Evolutionary conservation across 305 asterid species (phyloP), one percentile per base, ranked within the genome.

Genomic region (Plantago coronopus): DNA sequence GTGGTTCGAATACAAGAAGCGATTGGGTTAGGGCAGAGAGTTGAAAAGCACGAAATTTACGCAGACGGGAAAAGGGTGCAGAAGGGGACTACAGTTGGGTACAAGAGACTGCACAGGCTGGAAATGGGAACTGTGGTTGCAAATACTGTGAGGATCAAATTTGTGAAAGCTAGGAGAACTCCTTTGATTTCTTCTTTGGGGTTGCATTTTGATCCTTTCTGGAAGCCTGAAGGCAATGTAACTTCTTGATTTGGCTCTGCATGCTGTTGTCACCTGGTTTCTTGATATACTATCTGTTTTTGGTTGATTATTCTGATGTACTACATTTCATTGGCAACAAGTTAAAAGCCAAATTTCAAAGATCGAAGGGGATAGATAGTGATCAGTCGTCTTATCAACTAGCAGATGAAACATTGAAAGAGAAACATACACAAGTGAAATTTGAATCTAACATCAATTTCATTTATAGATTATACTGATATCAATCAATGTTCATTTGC

Each of bases 1-100:
- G 95, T 91, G 80, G 46, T 91, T 2, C 66, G 94, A 63, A 80
- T 91, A 57, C 96, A 91, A 77, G 98, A 91, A 71, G 95, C 96
- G 1, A 81, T 88, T 9, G 98, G 95, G 19, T 44, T 91, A 64
- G 98, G 96, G 5, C 96, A 91, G 62, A 72, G 98, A 77, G 61
- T 91, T n/a, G 66, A 68, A 70, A 69, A 57, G 17, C 96, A 88
- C 57, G 80, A 76, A 17, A 61, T 91, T 25, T 85, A 78, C 42
- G 82, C 58, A 0, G 90, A 91, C 13, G 94, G 95, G 27, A 29
- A 0, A 12, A 66, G 27, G 62, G 70, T 88, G 62, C 94, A 72
- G 0, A 62, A 57, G 20, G 96, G 89, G 23, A 88, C 85, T 50
- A 91, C 98, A 4, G 67, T 88, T 25, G 98, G 98, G 40, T 80